Conservation (phyloP, 768 basidiomycete genomes). For the Tricholoma saponaceum region DNA sequence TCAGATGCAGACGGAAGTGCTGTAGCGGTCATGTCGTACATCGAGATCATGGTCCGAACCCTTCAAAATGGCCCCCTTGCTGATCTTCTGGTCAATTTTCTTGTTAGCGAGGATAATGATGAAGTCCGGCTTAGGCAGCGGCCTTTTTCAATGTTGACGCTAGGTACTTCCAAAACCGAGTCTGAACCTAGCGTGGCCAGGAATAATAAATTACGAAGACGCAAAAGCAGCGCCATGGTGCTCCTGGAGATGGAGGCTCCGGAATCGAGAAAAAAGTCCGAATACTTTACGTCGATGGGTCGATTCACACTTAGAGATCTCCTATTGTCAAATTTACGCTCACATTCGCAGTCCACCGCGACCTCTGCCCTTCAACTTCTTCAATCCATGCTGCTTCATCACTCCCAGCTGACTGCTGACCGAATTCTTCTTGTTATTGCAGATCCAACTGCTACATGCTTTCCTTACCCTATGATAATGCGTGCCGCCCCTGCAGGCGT, state of each 20-base stretch:
- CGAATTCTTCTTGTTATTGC: conserved; percentile 67
- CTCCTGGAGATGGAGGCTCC: conserved; percentile 84
- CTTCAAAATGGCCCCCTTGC: conserved; percentile 65
- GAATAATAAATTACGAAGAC: conserved; percentile 45
- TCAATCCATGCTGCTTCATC: conserved; percentile 66
- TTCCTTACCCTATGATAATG: conserved; percentile 51
- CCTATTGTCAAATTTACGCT: conserved; percentile 73
- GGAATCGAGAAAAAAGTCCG: conserved; percentile 61
- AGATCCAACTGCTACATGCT: conserved; percentile 72
- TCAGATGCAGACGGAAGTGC: conserved; percentile 93
- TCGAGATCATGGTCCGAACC: conserved; percentile 82
- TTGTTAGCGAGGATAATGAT: conserved; percentile 82
- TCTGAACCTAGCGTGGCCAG: conserved; percentile 28
- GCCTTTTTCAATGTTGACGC: conserved; percentile 40
- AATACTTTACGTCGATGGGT: conserved; percentile 84
- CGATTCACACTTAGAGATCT: conserved; percentile 92
- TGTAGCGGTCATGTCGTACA: conserved; percentile 92
- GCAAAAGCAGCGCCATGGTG: conserved; percentile 89
- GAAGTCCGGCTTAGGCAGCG: conserved; percentile 44
- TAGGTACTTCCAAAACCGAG: conserved; percentile 32
- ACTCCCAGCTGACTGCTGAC: conserved; percentile 61
- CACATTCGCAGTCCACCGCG: conserved; percentile 56
- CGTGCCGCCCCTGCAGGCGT: conserved; percentile 7
- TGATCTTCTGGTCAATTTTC: conserved; percentile 70
- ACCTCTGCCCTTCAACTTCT: conserved; percentile 81